phyloP scores from a whole-genome alignment of 2,329 filamentous ascomycete species.

The Talaromyces pinophilus region DNA sequence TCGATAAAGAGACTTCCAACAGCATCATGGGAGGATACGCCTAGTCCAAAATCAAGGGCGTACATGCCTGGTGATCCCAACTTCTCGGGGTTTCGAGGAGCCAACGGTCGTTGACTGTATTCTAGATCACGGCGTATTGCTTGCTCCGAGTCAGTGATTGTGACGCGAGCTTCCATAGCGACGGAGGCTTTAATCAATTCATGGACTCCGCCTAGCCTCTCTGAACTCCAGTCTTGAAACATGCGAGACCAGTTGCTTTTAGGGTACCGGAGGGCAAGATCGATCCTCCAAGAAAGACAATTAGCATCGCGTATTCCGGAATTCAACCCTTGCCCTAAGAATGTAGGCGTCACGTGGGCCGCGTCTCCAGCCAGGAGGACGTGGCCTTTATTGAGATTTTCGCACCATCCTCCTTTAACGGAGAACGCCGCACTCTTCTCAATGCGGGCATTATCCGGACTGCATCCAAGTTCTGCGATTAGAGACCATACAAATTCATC shows the following conservation, averaged over 20 bases:
- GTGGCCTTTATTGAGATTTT: conserved; percentile 1
- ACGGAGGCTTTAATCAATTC: conserved; percentile 10
- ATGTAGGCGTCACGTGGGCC: not conserved
- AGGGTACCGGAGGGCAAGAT: conserved; percentile 11
- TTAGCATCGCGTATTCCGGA: not conserved
- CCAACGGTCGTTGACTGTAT: too few species aligned
- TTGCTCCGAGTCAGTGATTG: conserved; percentile 3
- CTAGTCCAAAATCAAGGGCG: too few species aligned
- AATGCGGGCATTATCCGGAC: too few species aligned
- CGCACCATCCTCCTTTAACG: conserved; percentile 1
- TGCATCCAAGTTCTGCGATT: too few species aligned
- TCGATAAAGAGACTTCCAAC: too few species aligned
- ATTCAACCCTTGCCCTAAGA: not conserved
- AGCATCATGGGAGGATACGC: too few species aligned
- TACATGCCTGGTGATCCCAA: too few species aligned
- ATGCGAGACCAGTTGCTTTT: not conserved
- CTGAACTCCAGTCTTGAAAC: conserved; percentile 5
- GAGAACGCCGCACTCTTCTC: conserved; percentile 3
- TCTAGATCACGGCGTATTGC: not conserved
- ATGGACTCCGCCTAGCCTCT: not conserved
- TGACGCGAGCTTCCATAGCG: not conserved
- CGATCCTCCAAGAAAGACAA: conserved; percentile 8
- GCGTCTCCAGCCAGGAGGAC: conserved; percentile 9
- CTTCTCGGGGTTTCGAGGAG: too few species aligned
- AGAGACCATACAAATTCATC: too few species aligned